phyloP scores from a whole-genome alignment of 306 rosid genomes.

The Prunus kanzakura region DNA sequence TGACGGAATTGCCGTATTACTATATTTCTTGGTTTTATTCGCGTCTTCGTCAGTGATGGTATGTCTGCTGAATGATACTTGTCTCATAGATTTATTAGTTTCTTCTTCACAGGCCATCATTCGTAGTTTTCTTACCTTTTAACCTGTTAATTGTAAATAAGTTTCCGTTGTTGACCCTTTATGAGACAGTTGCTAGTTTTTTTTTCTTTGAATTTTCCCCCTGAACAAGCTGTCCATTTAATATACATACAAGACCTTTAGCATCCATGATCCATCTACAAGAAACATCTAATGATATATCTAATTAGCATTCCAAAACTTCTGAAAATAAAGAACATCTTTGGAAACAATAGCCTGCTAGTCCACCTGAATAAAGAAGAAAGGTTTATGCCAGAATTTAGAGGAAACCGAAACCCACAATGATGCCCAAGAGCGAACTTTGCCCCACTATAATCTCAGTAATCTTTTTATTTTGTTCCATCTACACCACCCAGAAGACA shows the following conservation, averaged over 20 bases:
- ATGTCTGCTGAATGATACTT: background rate
- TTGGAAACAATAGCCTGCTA: background rate
- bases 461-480: background rate
- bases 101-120: background rate
- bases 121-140: background rate
- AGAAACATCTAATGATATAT: background rate
- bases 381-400: background rate
- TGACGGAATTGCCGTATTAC: background rate
- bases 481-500: background rate
- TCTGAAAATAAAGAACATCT: background rate
- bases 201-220: background rate
- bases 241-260: background rate
- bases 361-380: background rate
- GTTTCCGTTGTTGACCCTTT: background rate
- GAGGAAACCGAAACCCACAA: background rate
- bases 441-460: background rate
- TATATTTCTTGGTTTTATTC: background rate
- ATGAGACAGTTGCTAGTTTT: background rate
- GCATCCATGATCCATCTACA: background rate
- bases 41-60: constrained; percentile 5
- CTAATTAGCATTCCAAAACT: background rate
- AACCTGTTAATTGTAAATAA: background rate
- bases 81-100: background rate
- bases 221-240: background rate
- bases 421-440: background rate